Conservation (phyloP, 164 flowering plant genomes). For the grape (Vitis vinifera) region DNA sequence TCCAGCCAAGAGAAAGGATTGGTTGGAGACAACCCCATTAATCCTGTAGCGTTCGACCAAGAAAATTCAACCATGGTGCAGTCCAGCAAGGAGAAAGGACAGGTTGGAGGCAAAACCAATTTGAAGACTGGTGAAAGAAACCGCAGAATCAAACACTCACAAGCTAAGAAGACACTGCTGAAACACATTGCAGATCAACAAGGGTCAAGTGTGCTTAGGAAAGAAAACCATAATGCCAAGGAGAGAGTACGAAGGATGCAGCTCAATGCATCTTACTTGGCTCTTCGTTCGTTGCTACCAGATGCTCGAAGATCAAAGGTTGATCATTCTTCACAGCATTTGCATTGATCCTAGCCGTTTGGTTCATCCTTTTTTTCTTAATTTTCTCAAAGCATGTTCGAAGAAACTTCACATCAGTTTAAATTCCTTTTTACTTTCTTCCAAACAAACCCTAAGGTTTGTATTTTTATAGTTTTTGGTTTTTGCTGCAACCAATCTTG, state of each 20-base stretch:
- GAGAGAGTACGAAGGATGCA: conserved; percentile 39
- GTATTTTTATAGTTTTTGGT: too few relatives aligned
- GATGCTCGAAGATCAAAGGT: conserved; percentile 37
- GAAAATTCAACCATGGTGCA: too few relatives aligned
- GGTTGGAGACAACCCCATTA: too few relatives aligned
- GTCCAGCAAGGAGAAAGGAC: background rate
- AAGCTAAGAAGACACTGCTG: background rate
- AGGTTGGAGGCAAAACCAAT: background rate
- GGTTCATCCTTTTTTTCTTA: too few relatives aligned
- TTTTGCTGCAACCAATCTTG: background rate
- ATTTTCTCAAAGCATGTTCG: too few relatives aligned
- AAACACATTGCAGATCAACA: background rate
- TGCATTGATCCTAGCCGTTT: background rate
- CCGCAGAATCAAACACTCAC: background rate
- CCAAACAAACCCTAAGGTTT: too few relatives aligned
- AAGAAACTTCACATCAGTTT: too few relatives aligned
- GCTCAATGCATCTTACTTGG: conserved; percentile 34
- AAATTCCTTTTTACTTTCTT: too few relatives aligned
- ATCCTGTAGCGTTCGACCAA: too few relatives aligned
- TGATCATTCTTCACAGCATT: background rate
- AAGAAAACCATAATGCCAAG: conserved; percentile 42
- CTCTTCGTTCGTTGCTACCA: conserved; percentile 34
- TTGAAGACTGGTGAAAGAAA: background rate
- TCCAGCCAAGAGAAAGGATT: too few relatives aligned
- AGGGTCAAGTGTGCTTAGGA: conserved; percentile 17